These are phyloP conservation scores for Tephrocybe sp. DNA, from an alignment of 768 basidiomycete species.

Conservation along the genomic window DNA sequence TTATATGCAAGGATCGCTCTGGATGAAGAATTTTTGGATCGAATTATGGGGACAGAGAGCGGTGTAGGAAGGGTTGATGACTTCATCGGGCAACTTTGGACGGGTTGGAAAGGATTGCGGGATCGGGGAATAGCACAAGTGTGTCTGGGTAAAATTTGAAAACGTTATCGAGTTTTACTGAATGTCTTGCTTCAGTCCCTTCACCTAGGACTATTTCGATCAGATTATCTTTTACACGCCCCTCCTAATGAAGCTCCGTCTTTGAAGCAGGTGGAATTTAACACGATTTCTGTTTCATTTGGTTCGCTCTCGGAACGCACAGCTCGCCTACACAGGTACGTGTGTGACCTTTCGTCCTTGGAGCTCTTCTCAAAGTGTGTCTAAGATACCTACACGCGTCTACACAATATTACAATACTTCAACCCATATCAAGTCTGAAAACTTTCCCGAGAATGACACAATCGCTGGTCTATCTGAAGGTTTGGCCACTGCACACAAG, in stretches of 20 bases:
- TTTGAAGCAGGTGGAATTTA: constrained; percentile 97
- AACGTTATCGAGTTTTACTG: constrained; percentile 1
- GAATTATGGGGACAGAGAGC: constrained; percentile 73
- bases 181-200: constrained; percentile 48
- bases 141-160: background rate
- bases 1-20: constrained; percentile 83
- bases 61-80: constrained; percentile 83
- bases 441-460: constrained; percentile 78
- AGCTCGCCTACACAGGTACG: constrained; percentile 75
- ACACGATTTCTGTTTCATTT: constrained; percentile 93
- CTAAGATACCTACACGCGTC: constrained; percentile 62
- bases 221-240: constrained; percentile 87
- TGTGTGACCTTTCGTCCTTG: background rate
- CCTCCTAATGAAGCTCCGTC: constrained; percentile 33
- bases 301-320: constrained; percentile 70
- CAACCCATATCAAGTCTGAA: constrained; percentile 45
- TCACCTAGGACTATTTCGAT: constrained; percentile 89
- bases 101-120: constrained; percentile 74
- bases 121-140: constrained; percentile 57
- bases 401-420: constrained; percentile 65
- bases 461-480: constrained; percentile 63
- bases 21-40: constrained; percentile 77
- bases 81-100: constrained; percentile 86
- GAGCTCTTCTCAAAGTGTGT: constrained; percentile 1
- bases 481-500: constrained; percentile 76